A percentile compares a stretch with the other conserved stretches of the same genome.
Conservation (phyloP, 345 rosid genomes). For the Euphorbia tirucalli region DNA sequence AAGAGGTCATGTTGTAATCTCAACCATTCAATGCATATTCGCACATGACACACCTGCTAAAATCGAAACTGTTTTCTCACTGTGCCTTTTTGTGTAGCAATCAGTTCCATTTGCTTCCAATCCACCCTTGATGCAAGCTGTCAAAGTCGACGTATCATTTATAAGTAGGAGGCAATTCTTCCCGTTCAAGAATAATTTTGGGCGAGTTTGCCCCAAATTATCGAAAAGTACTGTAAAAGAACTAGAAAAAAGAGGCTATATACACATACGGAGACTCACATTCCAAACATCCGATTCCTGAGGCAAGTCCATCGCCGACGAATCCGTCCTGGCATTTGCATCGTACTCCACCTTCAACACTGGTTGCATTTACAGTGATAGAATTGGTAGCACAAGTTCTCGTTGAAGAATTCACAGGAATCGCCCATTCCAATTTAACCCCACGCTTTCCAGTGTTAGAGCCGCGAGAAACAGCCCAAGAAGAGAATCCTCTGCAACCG, state of each 20-base stretch:
- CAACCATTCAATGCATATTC: too few species aligned
- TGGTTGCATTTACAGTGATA: slow-evolving; percentile 53
- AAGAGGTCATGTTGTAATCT: too few species aligned
- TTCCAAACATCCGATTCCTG: slow-evolving; percentile 65
- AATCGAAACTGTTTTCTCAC: slow-evolving; percentile 42
- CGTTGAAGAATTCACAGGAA: slow-evolving; percentile 51
- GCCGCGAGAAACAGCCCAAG: slow-evolving; percentile 66
- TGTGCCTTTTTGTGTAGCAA: slow-evolving; percentile 38
- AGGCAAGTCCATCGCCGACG: slow-evolving; percentile 65
- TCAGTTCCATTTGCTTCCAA: slow-evolving; percentile 45
- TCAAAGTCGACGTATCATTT: too few species aligned
- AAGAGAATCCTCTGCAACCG: slow-evolving; percentile 80
- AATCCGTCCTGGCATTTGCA: slow-evolving; percentile 70
- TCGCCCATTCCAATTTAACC: slow-evolving; percentile 79
- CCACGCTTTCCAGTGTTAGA: slow-evolving; percentile 58
- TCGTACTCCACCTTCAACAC: slow-evolving; percentile 54
- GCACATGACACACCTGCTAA: slow-evolving; percentile 48
- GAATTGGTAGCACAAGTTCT: slow-evolving; percentile 47
- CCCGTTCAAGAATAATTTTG: too few species aligned
- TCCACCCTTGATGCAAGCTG: slow-evolving; percentile 68
- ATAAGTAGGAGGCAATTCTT: too few species aligned
- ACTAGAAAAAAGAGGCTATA: neutral
- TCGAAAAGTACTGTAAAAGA: neutral
- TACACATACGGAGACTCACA: slow-evolving; percentile 36
- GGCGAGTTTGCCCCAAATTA: too few species aligned